Evolutionary conservation across 2,329 filamentous ascomycete species (phyloP), one percentile per base, ranked within the genome.

Genomic region (Capronia coronata): DNA sequence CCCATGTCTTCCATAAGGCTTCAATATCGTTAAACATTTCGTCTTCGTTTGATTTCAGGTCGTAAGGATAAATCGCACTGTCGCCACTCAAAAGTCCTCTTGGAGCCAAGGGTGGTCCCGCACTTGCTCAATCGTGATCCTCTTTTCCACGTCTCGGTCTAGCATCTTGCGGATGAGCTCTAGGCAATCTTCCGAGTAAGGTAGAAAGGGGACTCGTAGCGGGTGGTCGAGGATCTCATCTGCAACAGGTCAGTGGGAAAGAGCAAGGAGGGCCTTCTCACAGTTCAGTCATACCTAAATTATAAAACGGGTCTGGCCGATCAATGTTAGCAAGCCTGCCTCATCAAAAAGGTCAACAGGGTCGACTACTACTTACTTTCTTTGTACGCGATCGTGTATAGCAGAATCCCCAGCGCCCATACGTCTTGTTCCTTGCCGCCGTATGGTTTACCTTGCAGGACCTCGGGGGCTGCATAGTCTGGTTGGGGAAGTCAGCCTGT

Each of bases 401-500:
- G 80, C 21, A 98, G 78, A 63, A 98, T 97, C 19, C 93, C 93
- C 13, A 98, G 77, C 1, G 93, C 93, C 93, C 93, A 98, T 23
- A 98, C 89, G 64, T 98, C 93, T 73, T 98, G 93, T 67, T 95
- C 91, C 69, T 94, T 95, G 63, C 93, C 93, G 59, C 86, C 81
- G 69, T 98, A 98, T 13, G 90, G 85, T 61, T 84, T 85, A 41
- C 93, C 93, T 50, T 89, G 89, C 42, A 98, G 78, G 47, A 98
- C 93, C 72, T 98, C 93, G n/a, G 93, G 93, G 5, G 93, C 93
- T 39, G 93, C 93, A 69, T 98, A 98, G 73, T 98, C 93, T 96
- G 44, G 13, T 3, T 11, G 51, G n/a, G n/a, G n/a, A n/a, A 39
- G 44, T 25, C 38, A 42, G 42, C 9, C 43, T 37, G 19, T 27